Conservation (phyloP, 768 basidiomycete species). For the Pleurotus giganteus region DNA sequence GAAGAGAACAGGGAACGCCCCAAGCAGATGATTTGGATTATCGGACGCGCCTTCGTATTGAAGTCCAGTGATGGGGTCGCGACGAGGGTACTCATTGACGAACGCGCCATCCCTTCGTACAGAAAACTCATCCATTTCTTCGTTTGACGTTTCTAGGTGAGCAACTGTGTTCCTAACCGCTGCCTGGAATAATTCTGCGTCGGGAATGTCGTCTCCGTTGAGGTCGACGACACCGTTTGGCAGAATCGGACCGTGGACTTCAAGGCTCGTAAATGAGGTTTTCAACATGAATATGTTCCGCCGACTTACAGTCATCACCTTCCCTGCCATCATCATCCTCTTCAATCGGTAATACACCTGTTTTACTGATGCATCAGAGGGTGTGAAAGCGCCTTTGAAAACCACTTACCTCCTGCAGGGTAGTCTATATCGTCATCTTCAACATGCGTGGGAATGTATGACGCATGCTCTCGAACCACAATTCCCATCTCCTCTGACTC, state of each 20-base stretch:
- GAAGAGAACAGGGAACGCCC: slow-evolving; percentile 12
- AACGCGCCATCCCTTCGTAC: too few relatives aligned
- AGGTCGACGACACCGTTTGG: too few relatives aligned
- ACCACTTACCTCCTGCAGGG: background rate
- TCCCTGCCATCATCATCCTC: too few relatives aligned
- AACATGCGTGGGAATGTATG: background rate
- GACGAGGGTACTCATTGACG: background rate
- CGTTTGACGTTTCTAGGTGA: background rate
- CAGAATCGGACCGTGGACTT: too few relatives aligned
- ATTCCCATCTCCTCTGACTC: background rate
- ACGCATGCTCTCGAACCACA: background rate
- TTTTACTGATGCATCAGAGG: too few relatives aligned
- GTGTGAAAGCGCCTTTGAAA: background rate
- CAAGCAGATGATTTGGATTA: slow-evolving; percentile 11
- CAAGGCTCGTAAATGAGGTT: too few relatives aligned
- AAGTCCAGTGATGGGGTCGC: background rate
- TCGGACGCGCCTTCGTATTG: background rate
- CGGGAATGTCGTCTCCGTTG: too few relatives aligned
- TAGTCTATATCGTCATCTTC: background rate
- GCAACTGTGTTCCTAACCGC: background rate
- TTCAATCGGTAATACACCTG: too few relatives aligned
- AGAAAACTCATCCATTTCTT: background rate
- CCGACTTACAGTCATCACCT: too few relatives aligned
- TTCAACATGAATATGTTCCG: too few relatives aligned
- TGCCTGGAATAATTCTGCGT: too few relatives aligned